Evolutionary conservation across 2,329 filamentous ascomycete species (phyloP).

Genomic region (Pseudonectria foliicola): DNA sequence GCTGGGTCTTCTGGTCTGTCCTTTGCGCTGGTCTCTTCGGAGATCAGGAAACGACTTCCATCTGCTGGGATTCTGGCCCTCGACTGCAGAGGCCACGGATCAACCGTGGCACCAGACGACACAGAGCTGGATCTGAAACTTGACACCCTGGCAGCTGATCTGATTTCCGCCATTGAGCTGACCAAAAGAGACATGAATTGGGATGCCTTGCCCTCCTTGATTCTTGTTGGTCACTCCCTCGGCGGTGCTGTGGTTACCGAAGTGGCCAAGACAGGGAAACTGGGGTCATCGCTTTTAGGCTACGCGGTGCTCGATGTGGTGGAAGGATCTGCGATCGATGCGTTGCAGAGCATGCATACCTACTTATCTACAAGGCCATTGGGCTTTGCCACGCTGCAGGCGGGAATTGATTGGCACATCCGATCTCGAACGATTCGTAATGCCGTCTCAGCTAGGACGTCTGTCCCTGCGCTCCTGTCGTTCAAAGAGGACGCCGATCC

Average conservation of each 20-base stretch:
- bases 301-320: constrained; percentile 93
- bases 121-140: constrained; percentile 59
- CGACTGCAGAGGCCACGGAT: constrained; percentile 83
- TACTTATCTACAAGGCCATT: constrained; percentile 77
- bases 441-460: constrained; percentile 72
- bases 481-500: constrained; percentile 33
- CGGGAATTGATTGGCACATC: constrained; percentile 90
- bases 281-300: constrained; percentile 66
- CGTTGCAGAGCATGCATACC: constrained; percentile 86
- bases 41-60: constrained; percentile 71
- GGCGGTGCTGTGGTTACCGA: constrained; percentile 89
- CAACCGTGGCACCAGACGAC: constrained; percentile 45
- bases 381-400: constrained; percentile 68
- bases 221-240: constrained; percentile 87
- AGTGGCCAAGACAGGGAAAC: constrained; percentile 58
- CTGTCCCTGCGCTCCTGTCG: constrained; percentile 72
- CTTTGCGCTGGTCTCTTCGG: constrained; percentile 73
- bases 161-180: constrained; percentile 61
- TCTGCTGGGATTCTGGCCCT: constrained; percentile 75
- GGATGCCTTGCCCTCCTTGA: constrained; percentile 62
- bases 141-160: constrained; percentile 63
- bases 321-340: constrained; percentile 92
- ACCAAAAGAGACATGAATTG: constrained; percentile 65
- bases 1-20: constrained; percentile 89
- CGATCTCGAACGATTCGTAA: constrained; percentile 83